A percentile compares a stretch with the other conserved stretches of the same genome.
phyloP scores from a whole-genome alignment of 1,284 basidiomycete genomes.

The Tremellales sp. region DNA sequence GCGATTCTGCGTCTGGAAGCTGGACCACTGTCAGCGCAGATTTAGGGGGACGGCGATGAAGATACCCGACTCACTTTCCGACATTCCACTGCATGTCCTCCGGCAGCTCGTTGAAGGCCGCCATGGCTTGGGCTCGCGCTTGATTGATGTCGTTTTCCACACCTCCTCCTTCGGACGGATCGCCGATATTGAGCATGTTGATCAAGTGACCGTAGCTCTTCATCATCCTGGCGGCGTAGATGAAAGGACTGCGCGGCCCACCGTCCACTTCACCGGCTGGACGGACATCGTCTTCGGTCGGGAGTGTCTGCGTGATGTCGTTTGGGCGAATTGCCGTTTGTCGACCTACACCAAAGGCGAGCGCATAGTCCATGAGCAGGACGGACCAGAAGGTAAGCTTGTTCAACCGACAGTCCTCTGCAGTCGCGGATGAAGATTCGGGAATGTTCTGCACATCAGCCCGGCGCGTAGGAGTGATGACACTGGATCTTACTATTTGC shows the following conservation, averaged over 20 bases:
- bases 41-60: neutral
- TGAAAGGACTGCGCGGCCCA: slow-evolving; percentile 19
- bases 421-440: slow-evolving; percentile 11
- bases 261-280: neutral
- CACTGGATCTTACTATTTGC: slow-evolving; percentile 16
- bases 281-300: slow-evolving; percentile 11
- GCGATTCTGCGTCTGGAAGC: slow-evolving; percentile 20
- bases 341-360: slow-evolving; percentile 26
- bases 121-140: slow-evolving; percentile 12
- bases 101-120: slow-evolving; percentile 23
- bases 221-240: slow-evolving; percentile 24
- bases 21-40: slow-evolving; percentile 3
- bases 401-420: slow-evolving; percentile 23
- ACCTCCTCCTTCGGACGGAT: neutral
- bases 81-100: slow-evolving; percentile 31
- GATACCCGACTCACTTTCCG: slow-evolving; percentile 16
- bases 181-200: slow-evolving; percentile 23
- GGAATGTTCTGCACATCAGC: slow-evolving; percentile 10
- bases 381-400: slow-evolving; percentile 32
- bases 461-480: neutral
- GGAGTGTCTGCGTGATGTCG: slow-evolving; percentile 26
- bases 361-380: slow-evolving; percentile 24
- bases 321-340: slow-evolving; percentile 24
- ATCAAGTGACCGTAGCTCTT: slow-evolving; percentile 23
- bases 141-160: slow-evolving; percentile 6